These are phyloP conservation scores for Quercus alba DNA, from an alignment of 306 rosid genomes.

Conservation along the genomic window DNA sequence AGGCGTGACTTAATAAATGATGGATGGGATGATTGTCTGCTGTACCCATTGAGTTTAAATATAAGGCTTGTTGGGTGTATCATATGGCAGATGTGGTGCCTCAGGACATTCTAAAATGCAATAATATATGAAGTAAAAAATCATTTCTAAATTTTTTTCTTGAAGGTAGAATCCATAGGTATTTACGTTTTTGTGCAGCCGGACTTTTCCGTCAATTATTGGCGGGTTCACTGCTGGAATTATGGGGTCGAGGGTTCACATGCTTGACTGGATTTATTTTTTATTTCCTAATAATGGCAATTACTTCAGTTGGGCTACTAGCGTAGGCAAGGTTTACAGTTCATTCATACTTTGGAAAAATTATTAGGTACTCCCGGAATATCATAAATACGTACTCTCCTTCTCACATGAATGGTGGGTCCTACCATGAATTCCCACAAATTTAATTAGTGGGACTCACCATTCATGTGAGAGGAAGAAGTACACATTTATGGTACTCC, in stretches of 20 bases:
- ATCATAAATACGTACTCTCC: no score
- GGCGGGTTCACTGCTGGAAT: slow-evolving; percentile 96
- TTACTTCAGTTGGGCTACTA: slow-evolving; percentile 61
- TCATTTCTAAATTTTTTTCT: background rate
- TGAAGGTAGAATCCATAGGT: background rate
- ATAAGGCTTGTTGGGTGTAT: background rate
- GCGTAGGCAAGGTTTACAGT: slow-evolving; percentile 65
- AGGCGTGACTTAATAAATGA: background rate
- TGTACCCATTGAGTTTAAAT: background rate
- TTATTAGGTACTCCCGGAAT: no score
- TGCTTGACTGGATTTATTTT: slow-evolving; percentile 75
- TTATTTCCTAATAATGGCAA: slow-evolving; percentile 70
- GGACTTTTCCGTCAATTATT: slow-evolving; percentile 88
- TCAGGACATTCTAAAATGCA: no score
- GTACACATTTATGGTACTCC: no score
- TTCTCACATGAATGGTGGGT: no score
- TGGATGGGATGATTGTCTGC: background rate
- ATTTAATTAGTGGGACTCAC: no score
- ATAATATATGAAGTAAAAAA: background rate
- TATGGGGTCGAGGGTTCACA: slow-evolving; percentile 81
- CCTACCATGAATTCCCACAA: no score
- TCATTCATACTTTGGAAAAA: background rate
- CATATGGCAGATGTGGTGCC: no score
- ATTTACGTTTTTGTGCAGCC: slow-evolving; percentile 52
- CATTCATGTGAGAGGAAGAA: no score